These are phyloP conservation scores for Aspergillus unguis DNA, from an alignment of 2,329 filamentous ascomycete genomes.

Conservation along the genomic window DNA sequence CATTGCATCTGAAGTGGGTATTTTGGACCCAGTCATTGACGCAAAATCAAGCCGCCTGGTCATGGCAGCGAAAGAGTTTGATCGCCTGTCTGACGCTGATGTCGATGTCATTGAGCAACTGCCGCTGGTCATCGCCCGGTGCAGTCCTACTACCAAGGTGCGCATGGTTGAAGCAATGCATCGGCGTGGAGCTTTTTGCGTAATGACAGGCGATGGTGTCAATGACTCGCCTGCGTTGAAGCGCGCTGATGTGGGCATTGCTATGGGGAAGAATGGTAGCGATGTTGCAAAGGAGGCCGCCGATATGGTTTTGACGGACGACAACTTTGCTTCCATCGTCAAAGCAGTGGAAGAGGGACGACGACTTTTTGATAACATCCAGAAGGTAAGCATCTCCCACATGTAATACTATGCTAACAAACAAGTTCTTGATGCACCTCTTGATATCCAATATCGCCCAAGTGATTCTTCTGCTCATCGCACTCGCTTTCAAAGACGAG, in stretches of 20 bases:
- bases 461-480: constrained; percentile 74
- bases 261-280: constrained; percentile 59
- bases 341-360: constrained; percentile 60
- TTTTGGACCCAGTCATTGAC: constrained; percentile 42
- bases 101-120: constrained; percentile 52
- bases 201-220: constrained; percentile 59
- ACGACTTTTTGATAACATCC: constrained; percentile 57
- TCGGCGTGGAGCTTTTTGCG: constrained; percentile 47
- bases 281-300: constrained; percentile 61
- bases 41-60: constrained; percentile 42
- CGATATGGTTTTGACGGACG: constrained; percentile 50
- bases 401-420: constrained; percentile 28
- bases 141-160: constrained; percentile 56
- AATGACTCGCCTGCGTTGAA: constrained; percentile 60
- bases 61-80: constrained; percentile 61
- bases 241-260: constrained; percentile 59
- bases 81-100: constrained; percentile 48
- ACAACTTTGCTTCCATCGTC: constrained; percentile 60
- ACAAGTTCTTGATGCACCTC: constrained; percentile 68
- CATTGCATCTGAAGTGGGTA: constrained; percentile 65
- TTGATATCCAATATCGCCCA: constrained; percentile 80
- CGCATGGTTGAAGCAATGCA: constrained; percentile 50
- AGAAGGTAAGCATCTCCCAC: constrained; percentile 38
- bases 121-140: constrained; percentile 57
- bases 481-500: constrained; percentile 73